phyloP scores from a whole-genome alignment of 1,284 basidiomycete species.

The Ustilago tritici region DNA sequence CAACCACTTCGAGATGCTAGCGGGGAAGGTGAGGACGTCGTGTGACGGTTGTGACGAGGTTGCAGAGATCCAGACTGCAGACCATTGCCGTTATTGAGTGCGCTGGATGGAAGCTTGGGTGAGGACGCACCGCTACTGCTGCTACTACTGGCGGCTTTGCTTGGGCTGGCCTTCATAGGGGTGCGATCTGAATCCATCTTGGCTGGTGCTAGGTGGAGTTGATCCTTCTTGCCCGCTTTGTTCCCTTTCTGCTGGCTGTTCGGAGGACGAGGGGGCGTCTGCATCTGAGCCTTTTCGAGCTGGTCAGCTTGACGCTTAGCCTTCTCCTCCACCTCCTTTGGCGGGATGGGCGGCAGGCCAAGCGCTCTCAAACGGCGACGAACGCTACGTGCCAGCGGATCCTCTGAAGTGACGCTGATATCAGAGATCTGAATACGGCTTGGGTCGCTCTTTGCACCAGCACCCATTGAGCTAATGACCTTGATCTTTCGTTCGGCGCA shows the following conservation, averaged over 20 bases:
- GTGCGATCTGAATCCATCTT: conserved; percentile 28
- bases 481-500: conserved; percentile 62
- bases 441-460: conserved; percentile 95
- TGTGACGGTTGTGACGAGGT: conserved; percentile 13
- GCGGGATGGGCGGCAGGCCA: conserved; percentile 59
- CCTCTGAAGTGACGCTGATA: conserved; percentile 91
- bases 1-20: conserved; percentile 44
- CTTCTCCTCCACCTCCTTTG: conserved; percentile 47
- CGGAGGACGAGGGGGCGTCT: conserved; percentile 2
- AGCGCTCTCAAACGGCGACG: conserved; percentile 78
- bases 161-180: conserved; percentile 35
- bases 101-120: conserved; percentile 7
- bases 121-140: conserved; percentile 27
- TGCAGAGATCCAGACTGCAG: conserved; percentile 15
- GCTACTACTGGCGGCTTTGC: conserved; percentile 17
- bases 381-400: conserved; percentile 91
- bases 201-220: conserved; percentile 12
- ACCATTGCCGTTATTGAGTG: conserved; percentile 10
- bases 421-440: conserved; percentile 94
- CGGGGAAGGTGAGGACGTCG: conserved; percentile 38
- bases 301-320: conserved; percentile 30
- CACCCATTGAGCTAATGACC: conserved; percentile 92
- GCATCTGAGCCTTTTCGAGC: conserved; percentile 37
- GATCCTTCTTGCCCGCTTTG: conserved; percentile 22
- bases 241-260: conserved; percentile 19